These are phyloP conservation scores for Penicillium sp. DNA, from an alignment of 2,329 filamentous ascomycete genomes.

Conservation along the genomic window DNA sequence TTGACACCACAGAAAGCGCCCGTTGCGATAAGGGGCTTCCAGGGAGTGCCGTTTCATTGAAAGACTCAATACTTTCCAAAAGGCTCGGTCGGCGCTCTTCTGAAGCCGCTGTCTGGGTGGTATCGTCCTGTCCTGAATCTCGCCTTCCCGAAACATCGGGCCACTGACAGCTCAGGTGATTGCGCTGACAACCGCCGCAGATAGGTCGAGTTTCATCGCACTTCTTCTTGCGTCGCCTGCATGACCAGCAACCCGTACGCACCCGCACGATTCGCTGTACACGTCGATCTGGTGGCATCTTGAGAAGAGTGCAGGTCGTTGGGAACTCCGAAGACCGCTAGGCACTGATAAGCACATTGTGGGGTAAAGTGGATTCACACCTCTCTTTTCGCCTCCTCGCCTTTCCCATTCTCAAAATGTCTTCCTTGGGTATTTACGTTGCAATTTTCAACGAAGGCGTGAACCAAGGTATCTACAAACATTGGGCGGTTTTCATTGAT, in stretches of 20 bases:
- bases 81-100: conserved; percentile 9
- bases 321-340: background rate
- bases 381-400: background rate
- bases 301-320: conserved; percentile 9
- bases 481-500: background rate
- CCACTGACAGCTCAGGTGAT: conserved; percentile 32
- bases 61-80: conserved; percentile 6
- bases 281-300: conserved; percentile 22
- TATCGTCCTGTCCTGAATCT: conserved; percentile 7
- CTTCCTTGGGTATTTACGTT: background rate
- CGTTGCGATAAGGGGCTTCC: conserved; percentile 14
- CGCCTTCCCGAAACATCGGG: conserved; percentile 21
- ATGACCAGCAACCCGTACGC: conserved; percentile 35
- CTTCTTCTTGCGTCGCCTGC: conserved; percentile 36
- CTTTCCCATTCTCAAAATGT: background rate
- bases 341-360: conserved; percentile 9
- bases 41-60: conserved; percentile 4
- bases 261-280: conserved; percentile 33
- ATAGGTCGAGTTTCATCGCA: conserved; percentile 37
- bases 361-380: conserved; percentile 3
- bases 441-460: background rate
- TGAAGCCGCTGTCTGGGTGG: background rate
- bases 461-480: background rate
- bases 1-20: conserved; percentile 18
- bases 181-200: conserved; percentile 34